Evolutionary conservation across 768 basidiomycete species (phyloP).

Genomic region (Panaeolus papilionaceus): DNA sequence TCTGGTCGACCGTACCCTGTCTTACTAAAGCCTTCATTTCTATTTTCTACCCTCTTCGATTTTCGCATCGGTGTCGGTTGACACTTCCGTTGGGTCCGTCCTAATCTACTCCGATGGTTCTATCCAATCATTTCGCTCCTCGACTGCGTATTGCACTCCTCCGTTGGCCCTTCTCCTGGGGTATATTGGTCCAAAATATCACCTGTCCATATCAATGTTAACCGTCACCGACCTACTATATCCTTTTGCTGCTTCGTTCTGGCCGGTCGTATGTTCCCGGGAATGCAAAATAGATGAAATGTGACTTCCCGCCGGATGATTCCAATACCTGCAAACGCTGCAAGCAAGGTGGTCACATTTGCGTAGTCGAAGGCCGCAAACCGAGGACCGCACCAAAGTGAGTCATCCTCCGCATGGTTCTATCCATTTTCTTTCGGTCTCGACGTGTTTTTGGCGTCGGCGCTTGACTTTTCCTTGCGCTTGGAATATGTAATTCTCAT

Average conservation of each 20-base stretch:
- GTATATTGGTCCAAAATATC: conserved; percentile 19
- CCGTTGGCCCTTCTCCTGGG: conserved; percentile 1
- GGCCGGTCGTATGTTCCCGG: conserved; percentile 19
- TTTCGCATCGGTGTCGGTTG: conserved; percentile 13
- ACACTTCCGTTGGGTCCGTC: conserved; percentile 5
- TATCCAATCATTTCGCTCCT: conserved; percentile 9
- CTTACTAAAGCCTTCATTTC: background rate
- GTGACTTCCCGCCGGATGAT: conserved; percentile 75
- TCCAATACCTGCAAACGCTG: conserved; percentile 81
- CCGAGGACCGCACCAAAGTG: conserved; percentile 82
- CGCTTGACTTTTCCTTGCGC: conserved; percentile 12
- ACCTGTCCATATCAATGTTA: conserved; percentile 15
- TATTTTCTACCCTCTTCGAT: background rate
- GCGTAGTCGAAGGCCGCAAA: conserved; percentile 86
- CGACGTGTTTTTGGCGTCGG: conserved; percentile 18
- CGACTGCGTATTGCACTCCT: conserved; percentile 11
- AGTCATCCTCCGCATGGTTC: conserved; percentile 41
- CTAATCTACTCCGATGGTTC: conserved; percentile 16
- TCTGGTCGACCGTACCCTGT: background rate
- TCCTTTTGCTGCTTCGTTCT: conserved; percentile 12
- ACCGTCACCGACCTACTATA: conserved; percentile 4
- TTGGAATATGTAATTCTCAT: conserved; percentile 17
- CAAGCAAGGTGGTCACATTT: conserved; percentile 72
- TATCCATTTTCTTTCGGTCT: conserved; percentile 18
- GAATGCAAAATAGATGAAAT: conserved; percentile 73